Base-by-base conservation (phyloP, 306 rosid species). In the Fragaria nilgerrensis region DNA sequence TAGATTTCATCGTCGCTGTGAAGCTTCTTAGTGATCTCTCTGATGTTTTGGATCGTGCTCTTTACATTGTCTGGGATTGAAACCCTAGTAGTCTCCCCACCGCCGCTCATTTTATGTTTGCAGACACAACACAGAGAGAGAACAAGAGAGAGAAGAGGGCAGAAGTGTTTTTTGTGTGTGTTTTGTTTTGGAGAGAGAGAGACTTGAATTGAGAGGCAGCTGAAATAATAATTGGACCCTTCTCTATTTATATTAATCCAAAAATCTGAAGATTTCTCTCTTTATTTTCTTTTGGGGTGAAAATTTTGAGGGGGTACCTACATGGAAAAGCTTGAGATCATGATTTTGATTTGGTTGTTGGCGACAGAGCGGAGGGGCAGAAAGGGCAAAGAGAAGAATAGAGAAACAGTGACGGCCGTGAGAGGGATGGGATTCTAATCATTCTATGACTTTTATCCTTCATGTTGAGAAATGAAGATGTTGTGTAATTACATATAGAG, bases 1-100 rank as follows among this genome's bases (percentile, higher is more conserved):
- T 84, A 92, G 85, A 92, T 90, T 75, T 92, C 97, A 1, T 92
- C 97, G 86, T 92, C 96, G 81, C 90, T 82, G 86, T 92, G 97
- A 72, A 86, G 93, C 63, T 90, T 92, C 14, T 88, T 89, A 27
- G 97, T 90, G 82, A 89, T 92, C 86, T 92, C 97, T 39, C 94
- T 85, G 62, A 92, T 92, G 82, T 89, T 79, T 3, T 80, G 78
- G 66, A 92, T 89, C 77, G 70, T 87, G 79, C 77, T 86, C 74
- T 84, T 83, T 71, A 82, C 89, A 84, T 86, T 85, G 85, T 32
- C 74, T 4, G 97, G 93, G 86, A 90, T 89, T 85, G 90, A 85
- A 87, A 86, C 92, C 91, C 93, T 87, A 90, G 92, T 87, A 89
- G 86, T 73, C 74, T 86, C 93, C 29, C 85, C 91, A 29, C 86